phyloP scores from a whole-genome alignment of 208 protist species.

The Endotrypanum monterogeii region DNA sequence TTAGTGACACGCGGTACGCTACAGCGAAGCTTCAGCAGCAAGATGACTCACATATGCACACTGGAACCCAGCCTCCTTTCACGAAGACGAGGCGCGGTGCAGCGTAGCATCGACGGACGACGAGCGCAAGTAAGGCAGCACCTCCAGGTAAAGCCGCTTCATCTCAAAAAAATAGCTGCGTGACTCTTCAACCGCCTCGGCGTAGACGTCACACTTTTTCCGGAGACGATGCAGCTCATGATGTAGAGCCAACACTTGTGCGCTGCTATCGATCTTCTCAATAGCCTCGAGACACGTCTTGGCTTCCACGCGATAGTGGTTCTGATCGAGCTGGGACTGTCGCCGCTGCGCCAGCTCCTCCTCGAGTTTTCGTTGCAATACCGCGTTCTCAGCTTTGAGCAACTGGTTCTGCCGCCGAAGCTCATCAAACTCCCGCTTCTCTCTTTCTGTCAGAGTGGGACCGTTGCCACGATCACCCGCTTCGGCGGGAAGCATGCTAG shows the following conservation, averaged over 20 bases:
- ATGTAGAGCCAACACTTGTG: conserved; percentile 48
- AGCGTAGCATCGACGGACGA: background rate
- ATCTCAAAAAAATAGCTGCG: conserved; percentile 73
- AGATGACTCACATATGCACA: background rate
- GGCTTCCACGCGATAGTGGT: conserved; percentile 32
- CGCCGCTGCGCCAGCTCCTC: conserved; percentile 34
- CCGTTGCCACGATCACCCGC: conserved; percentile 5
- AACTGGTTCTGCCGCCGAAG: conserved; percentile 43
- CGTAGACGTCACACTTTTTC: conserved; percentile 65
- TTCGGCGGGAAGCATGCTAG: background rate
- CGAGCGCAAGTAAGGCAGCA: conserved; percentile 33
- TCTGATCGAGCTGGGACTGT: conserved; percentile 36
- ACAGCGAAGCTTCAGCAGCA: background rate
- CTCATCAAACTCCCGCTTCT: conserved; percentile 22
- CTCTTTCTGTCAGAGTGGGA: conserved; percentile 27
- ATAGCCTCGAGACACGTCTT: conserved; percentile 28
- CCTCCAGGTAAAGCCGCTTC: conserved; percentile 70
- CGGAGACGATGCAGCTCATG: conserved; percentile 63
- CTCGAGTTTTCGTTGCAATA: conserved; percentile 42
- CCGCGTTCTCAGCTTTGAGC: conserved; percentile 53
- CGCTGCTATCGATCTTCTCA: conserved; percentile 35
- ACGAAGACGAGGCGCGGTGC: background rate
- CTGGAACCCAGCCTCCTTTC: background rate
- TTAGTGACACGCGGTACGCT: background rate
- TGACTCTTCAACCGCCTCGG: conserved; percentile 70